A percentile compares a stretch with the other conserved stretches of the same genome.
phyloP scores from a whole-genome alignment of 495 filamentous ascomycete species.

The Penicillium samsonianum region DNA sequence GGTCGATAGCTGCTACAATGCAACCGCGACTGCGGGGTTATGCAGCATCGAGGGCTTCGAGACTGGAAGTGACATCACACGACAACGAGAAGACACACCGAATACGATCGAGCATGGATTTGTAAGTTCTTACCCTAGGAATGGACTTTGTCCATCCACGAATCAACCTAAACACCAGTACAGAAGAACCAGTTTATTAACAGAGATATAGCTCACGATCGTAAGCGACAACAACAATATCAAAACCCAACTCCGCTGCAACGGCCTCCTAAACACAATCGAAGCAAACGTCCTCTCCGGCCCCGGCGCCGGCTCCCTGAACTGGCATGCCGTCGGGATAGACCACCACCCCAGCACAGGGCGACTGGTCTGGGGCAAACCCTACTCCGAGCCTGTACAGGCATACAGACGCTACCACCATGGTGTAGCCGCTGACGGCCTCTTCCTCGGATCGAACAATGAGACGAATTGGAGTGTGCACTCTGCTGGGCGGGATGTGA shows the following conservation, averaged over 20 bases:
- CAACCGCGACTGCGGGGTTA: background rate
- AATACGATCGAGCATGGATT: slow-evolving; percentile 13
- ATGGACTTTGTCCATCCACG: background rate
- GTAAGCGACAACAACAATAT: slow-evolving; percentile 1
- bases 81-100: slow-evolving; percentile 8
- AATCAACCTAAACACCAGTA: background rate
- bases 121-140: slow-evolving; percentile 3
- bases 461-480: slow-evolving; percentile 14
- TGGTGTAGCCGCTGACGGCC: background rate
- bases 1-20: slow-evolving; percentile 10
- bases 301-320: slow-evolving; percentile 3
- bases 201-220: slow-evolving; percentile 11
- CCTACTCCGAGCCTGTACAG: slow-evolving; percentile 5
- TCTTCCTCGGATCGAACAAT: slow-evolving; percentile 18
- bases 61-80: slow-evolving; percentile 14
- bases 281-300: slow-evolving; percentile 21
- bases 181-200: background rate
- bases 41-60: slow-evolving; percentile 18
- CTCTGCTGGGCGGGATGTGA: slow-evolving; percentile 15
- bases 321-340: slow-evolving; percentile 23
- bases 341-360: slow-evolving; percentile 9
- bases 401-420: slow-evolving; percentile 12
- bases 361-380: slow-evolving; percentile 20
- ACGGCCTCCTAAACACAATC: slow-evolving; percentile 15
- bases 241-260: slow-evolving; percentile 23